Conservation (phyloP, 1,284 basidiomycete species). For the Naganishia liquefaciens region DNA sequence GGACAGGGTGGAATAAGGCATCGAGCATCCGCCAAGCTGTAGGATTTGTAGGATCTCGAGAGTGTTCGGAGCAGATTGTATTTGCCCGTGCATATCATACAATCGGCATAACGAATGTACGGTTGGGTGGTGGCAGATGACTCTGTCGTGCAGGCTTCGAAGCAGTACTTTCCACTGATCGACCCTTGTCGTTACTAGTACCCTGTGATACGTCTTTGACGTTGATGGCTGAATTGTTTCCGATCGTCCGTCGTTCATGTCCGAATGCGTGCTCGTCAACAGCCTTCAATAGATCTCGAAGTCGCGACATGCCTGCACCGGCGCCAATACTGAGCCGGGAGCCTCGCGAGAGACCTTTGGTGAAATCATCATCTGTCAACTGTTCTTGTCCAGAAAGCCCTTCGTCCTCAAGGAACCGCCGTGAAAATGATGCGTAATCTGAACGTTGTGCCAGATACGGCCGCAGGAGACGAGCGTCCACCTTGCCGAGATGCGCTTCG, state of each 20-base stretch:
- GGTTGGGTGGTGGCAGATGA: not conserved
- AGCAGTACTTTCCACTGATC: not conserved
- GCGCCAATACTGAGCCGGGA: slow-evolving; percentile 46
- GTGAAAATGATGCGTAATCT: slow-evolving; percentile 63
- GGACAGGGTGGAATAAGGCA: slow-evolving; percentile 5
- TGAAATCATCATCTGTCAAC: slow-evolving; percentile 26
- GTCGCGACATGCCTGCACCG: slow-evolving; percentile 48
- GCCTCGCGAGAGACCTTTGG: slow-evolving; percentile 29
- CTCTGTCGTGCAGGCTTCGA: not conserved
- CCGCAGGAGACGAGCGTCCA: slow-evolving; percentile 80
- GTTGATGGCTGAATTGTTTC: slow-evolving; percentile 6
- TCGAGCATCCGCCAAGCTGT: slow-evolving; percentile 14
- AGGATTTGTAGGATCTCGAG: slow-evolving; percentile 2
- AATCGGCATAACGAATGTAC: slow-evolving; percentile 15
- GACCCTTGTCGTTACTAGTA: not conserved
- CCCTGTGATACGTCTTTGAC: not conserved
- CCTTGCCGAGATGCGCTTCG: slow-evolving; percentile 84
- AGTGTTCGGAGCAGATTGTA: not conserved
- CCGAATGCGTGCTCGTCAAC: slow-evolving; percentile 42
- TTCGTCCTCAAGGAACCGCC: slow-evolving; percentile 47
- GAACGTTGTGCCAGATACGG: slow-evolving; percentile 89
- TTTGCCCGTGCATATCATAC: not conserved
- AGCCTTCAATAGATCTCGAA: slow-evolving; percentile 52
- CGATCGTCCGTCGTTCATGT: slow-evolving; percentile 5
- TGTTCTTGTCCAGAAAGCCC: slow-evolving; percentile 34